Conservation (phyloP, 345 rosid genomes). For the Citrus sp. region DNA sequence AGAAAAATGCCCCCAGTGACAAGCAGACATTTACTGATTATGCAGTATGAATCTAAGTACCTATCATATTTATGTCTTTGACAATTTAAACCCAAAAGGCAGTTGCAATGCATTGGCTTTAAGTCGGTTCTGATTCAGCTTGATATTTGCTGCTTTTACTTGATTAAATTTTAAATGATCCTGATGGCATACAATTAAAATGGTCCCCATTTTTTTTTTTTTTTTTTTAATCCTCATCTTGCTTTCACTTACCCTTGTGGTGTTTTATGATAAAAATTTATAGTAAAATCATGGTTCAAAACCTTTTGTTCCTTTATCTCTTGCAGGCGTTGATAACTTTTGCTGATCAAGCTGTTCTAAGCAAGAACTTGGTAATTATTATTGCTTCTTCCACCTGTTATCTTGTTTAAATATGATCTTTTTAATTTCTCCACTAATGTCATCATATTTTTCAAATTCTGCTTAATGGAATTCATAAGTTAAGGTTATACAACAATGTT, state of each 20-base stretch:
- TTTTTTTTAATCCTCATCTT: background rate
- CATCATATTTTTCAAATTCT: background rate
- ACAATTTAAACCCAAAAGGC: background rate
- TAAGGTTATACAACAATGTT: background rate
- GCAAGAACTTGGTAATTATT: slow-evolving; percentile 72
- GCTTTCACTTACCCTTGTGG: background rate
- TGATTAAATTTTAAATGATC: background rate
- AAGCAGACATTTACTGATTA: background rate
- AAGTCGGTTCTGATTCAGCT: background rate
- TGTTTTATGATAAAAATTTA: background rate
- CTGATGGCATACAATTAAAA: background rate
- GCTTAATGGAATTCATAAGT: background rate
- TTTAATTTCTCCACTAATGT: background rate
- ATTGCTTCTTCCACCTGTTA: background rate
- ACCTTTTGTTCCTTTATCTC: slow-evolving; percentile 10
- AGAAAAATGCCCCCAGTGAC: background rate
- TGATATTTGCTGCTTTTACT: background rate
- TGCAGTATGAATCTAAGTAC: background rate
- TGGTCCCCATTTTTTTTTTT: background rate
- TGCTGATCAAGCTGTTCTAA: slow-evolving; percentile 68
- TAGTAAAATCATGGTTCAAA: background rate
- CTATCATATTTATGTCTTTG: background rate
- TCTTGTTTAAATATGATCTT: background rate
- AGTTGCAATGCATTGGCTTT: background rate
- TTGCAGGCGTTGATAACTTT: slow-evolving; percentile 50